Conservation (phyloP, 2,329 filamentous ascomycete genomes). For the Aspergillus sclerotialis region DNA sequence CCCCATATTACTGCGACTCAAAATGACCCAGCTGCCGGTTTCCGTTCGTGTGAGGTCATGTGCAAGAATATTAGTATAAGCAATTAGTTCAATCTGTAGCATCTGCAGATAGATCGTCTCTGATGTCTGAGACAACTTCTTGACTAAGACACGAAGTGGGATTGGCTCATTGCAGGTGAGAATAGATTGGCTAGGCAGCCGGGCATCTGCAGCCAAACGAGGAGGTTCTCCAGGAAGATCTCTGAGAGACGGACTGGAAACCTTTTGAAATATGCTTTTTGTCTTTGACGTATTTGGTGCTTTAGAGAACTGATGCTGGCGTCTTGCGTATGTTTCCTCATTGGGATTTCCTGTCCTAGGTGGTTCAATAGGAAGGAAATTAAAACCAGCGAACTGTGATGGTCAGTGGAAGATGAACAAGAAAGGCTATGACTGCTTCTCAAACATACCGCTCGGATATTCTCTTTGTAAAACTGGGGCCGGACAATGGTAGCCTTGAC, state of each 20-base stretch:
- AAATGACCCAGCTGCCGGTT: constrained; percentile 66
- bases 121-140: constrained; percentile 62
- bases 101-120: constrained; percentile 70
- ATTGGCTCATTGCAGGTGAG: constrained; percentile 83
- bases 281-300: constrained; percentile 40
- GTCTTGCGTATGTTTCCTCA: constrained; percentile 77
- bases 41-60: constrained; percentile 68
- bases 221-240: constrained; percentile 34
- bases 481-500: constrained; percentile 90
- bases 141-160: constrained; percentile 71
- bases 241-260: constrained; percentile 16
- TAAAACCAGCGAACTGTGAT: constrained; percentile 58
- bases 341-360: constrained; percentile 61
- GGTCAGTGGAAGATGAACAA: too few species aligned
- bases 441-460: constrained; percentile 56
- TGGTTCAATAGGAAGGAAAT: constrained; percentile 88
- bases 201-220: constrained; percentile 69
- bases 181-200: constrained; percentile 79
- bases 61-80: constrained; percentile 70
- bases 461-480: constrained; percentile 85
- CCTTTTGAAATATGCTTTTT: constrained; percentile 53
- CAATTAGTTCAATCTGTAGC: constrained; percentile 74
- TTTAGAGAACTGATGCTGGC: constrained; percentile 55
- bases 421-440: too few species aligned
- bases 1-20: constrained; percentile 63